Base-by-base conservation (phyloP, 768 basidiomycete genomes). In the Jaapia argillacea region DNA sequence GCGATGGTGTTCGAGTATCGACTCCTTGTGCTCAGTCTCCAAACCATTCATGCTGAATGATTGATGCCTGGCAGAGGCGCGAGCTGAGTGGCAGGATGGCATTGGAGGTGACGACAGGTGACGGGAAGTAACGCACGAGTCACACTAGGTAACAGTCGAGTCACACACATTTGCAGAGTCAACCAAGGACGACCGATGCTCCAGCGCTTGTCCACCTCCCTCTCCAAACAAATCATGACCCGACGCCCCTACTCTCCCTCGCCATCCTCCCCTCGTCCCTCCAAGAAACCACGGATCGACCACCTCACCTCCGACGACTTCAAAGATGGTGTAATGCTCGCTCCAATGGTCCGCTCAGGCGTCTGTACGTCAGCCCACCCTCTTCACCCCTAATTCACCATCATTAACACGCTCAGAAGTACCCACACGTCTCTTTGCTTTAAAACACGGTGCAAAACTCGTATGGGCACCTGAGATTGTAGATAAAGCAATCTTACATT, bases 391-490 rank as follows among this genome's bases (percentile, higher is more conserved):
- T 5, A 39, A 46, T n/a, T 5, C 18, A 13, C 23, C 16, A 41
- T 13, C 20, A 13, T 24, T 37, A 6, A 40, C 31, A 44, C 36
- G 35, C 40, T 49, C 44, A 25, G 5, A 57, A 93, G 90, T 93
- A 21, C 89, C 88, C 0, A 90, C 85, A 25, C 79, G 90, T 22
- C 60, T 94, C 4, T 80, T 87, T 50, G 81, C 92, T 12, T 69
- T 98, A 31, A 91, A 92, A 52, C 85, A 97, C 57, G 93, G 94
- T 3, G 93, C 94, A 2, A 81, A 82, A 6, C 71, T 98, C 10
- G 92, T 98, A 1, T 97, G 94, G 96, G 84, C 87, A 7, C 96
- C 96, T 0, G 96, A 99, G 59, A 84, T 87, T 40, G 85, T 99
- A 5, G 96, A 99, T 66, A 92, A 86, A 64, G 96, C 96, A 13